Base-by-base conservation (phyloP, 768 basidiomycete species). In the Lactifluus piperatus region DNA sequence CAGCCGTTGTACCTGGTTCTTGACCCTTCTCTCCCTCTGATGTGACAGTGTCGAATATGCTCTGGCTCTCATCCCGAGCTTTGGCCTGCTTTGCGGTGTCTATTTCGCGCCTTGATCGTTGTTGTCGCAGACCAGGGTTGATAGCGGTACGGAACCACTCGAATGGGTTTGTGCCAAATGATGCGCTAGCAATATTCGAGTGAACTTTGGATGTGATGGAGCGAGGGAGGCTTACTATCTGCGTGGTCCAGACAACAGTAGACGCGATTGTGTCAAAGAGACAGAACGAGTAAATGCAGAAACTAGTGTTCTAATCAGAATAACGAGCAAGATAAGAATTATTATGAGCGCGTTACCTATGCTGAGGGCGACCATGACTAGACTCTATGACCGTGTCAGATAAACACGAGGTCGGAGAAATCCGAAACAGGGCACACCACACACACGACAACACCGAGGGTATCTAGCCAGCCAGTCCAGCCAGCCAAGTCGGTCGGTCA, bases 21-120 rank as follows among this genome's bases (percentile, higher is more conserved):
- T 51, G 32, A 2, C 26, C 3, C 27, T 53, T 51, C 47, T 56
- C 51, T 41, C 27, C 52, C 27, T 43, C 46, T 16, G 57, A 10
- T 3, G 45, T 11, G 41, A 62, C 51, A 9, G 61, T 49, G 20
- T 81, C 81, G 62, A 85, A 84, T n/a, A 84, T 68, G 60, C 73
- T 80, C 44, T 70, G 67, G 48, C 75, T 78, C 53, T 76, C 77
- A 62, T 77, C 71, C 63, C 75, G 71, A 53, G 71, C 71, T 5
- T 77, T 76, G 59, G 75, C 72, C 58, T 76, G 73, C 62, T 74
- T 78, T 27, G 76, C 69, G 45, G 69, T 37, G 13, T 64, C 64
- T 46, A 62, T 57, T 43, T 60, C 63, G 56, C 63, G 52, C 52
- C 18, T 48, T 30, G 58, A 36, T 29, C 51, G 62, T 22, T 56